Evolutionary conservation across 2,329 filamentous ascomycete species (phyloP).

Genomic region (Cytospora mali): DNA sequence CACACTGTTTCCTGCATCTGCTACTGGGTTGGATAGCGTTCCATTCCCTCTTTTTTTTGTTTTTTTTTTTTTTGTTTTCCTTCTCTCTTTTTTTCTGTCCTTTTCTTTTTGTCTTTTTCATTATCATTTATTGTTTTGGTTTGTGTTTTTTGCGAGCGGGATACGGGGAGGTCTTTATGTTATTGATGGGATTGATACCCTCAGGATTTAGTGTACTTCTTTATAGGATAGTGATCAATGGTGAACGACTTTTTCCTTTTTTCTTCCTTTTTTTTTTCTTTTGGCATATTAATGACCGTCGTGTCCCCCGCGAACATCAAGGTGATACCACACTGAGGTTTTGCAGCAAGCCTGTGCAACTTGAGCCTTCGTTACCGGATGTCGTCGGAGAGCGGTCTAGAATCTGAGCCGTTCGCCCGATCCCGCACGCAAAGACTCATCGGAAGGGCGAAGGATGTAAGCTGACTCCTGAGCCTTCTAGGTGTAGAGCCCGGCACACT

Average conservation of each 20-base stretch:
- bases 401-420: not conserved
- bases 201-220: conserved; percentile 1
- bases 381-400: not conserved
- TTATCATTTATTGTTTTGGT: not conserved
- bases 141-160: not conserved
- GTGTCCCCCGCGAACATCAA: not conserved
- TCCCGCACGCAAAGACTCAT: not conserved
- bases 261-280: not conserved
- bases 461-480: not conserved
- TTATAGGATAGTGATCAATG: not conserved
- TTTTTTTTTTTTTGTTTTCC: conserved; percentile 2
- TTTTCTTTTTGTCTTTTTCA: too few relatives aligned
- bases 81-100: conserved; percentile 5
- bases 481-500: not conserved
- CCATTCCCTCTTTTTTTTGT: not conserved
- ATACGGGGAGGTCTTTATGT: not conserved
- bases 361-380: not conserved
- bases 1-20: not conserved
- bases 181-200: conserved; percentile 25
- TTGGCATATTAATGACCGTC: not conserved
- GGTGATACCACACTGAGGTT: not conserved
- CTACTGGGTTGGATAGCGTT: not conserved
- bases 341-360: not conserved
- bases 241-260: not conserved
- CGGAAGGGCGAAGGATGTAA: not conserved